These are phyloP conservation scores for Hanseniaspora hatyaiensis DNA, from an alignment of 805 yeast species.

Conservation along the genomic window DNA sequence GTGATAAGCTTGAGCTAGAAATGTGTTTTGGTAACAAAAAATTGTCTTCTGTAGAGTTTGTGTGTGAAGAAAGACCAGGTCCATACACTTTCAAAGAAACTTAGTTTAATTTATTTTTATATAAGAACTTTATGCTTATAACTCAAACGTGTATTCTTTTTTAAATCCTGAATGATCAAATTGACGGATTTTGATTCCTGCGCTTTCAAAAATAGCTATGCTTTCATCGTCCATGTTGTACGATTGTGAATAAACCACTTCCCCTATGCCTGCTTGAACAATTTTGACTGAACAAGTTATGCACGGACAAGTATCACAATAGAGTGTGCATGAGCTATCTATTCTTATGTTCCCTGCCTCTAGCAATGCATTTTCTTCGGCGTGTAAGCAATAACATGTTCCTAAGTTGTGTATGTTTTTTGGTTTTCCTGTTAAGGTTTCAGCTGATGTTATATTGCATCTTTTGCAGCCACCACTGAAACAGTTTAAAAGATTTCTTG, in stretches of 20 bases:
- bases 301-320: constrained; percentile 97
- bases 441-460: constrained; percentile 63
- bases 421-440: constrained; percentile 24
- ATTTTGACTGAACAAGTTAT: constrained; percentile 90
- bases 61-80: constrained; percentile 42
- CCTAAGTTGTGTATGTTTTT: constrained; percentile 35
- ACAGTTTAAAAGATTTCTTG: constrained; percentile 75
- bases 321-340: constrained; percentile 44
- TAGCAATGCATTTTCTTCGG: constrained; percentile 89
- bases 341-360: constrained; percentile 89
- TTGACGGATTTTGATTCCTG: constrained; percentile 61
- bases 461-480: constrained; percentile 92
- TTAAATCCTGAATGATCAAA: constrained; percentile 25
- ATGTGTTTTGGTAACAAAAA: constrained; percentile 45
- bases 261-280: constrained; percentile 80
- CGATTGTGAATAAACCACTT: constrained; percentile 85
- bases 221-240: constrained; percentile 85
- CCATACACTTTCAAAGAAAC: constrained; percentile 45
- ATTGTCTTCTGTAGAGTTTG: constrained; percentile 37
- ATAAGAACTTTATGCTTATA: no score
- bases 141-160: background rate
- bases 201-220: constrained; percentile 57
- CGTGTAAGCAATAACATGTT: constrained; percentile 89
- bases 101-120: no score
- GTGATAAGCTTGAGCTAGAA: constrained; percentile 62